Evolutionary conservation across 148 eudicot species (phyloP).

Genomic region (Nepenthes mirabilis): DNA sequence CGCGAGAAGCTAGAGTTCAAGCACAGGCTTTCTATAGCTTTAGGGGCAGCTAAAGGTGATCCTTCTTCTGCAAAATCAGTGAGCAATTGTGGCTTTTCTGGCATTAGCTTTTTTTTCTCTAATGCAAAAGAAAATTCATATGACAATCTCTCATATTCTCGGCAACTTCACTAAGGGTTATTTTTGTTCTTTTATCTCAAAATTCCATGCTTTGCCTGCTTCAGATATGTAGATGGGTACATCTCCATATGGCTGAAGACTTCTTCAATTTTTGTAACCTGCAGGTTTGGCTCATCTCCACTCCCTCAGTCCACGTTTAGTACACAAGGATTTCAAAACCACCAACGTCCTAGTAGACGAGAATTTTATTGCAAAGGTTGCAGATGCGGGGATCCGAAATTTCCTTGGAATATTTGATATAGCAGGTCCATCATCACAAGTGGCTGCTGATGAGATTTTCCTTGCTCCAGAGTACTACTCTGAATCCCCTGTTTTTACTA

Average conservation of each 20-base stretch:
- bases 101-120: slow-evolving; percentile 57
- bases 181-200: no score
- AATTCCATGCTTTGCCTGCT: neutral
- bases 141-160: slow-evolving; percentile 7
- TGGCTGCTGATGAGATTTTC: slow-evolving; percentile 61
- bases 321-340: slow-evolving; percentile 93
- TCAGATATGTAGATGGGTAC: no score
- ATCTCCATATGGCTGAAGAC: neutral
- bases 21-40: slow-evolving; percentile 93
- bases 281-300: slow-evolving; percentile 93
- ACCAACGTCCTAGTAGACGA: slow-evolving; percentile 97
- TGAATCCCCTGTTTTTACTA: slow-evolving; percentile 1
- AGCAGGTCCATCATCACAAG: slow-evolving; percentile 74
- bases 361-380: slow-evolving; percentile 94
- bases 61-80: slow-evolving; percentile 81
- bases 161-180: slow-evolving; percentile 7
- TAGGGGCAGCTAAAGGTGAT: slow-evolving; percentile 99
- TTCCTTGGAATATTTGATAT: slow-evolving; percentile 68
- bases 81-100: slow-evolving; percentile 96
- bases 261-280: slow-evolving; percentile 11
- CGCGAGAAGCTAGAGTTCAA: slow-evolving; percentile 92
- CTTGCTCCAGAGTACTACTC: slow-evolving; percentile 82
- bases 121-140: slow-evolving; percentile 16
- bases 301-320: slow-evolving; percentile 85
- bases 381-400: slow-evolving; percentile 90